Percentiles rank a stretch among this genome's conserved stretches.
Conservation (phyloP, 306 rosid genomes). For the Prunus persica region DNA sequence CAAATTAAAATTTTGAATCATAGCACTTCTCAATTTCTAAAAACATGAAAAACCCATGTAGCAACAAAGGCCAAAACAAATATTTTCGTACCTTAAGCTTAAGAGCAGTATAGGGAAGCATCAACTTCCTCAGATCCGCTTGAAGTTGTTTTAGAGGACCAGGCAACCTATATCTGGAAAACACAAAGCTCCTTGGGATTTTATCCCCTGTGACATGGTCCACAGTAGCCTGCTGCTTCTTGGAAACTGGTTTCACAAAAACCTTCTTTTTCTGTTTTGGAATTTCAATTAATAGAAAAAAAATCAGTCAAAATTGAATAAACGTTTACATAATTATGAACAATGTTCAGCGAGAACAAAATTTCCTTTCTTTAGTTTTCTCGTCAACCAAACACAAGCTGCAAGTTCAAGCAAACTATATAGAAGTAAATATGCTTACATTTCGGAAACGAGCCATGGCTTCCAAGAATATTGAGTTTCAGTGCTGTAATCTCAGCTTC, state of each 20-base stretch:
- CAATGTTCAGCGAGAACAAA: background rate
- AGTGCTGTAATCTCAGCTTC: background rate
- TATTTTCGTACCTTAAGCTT: slow-evolving; percentile 51
- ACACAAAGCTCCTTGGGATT: slow-evolving; percentile 86
- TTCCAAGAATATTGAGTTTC: slow-evolving; percentile 4
- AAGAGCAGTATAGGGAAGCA: slow-evolving; percentile 89
- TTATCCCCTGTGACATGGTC: slow-evolving; percentile 92
- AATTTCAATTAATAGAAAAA: slow-evolving; percentile 5
- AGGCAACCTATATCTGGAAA: slow-evolving; percentile 78
- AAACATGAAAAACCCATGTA: background rate
- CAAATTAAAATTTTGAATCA: background rate
- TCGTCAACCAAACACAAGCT: slow-evolving; percentile 15
- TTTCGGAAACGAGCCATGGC: slow-evolving; percentile 47
- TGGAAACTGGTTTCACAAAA: slow-evolving; percentile 52
- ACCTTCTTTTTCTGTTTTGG: slow-evolving; percentile 30
- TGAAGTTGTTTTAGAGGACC: slow-evolving; percentile 81
- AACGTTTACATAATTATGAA: background rate
- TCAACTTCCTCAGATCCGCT: slow-evolving; percentile 81
- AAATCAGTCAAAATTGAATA: background rate
- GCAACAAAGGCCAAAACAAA: background rate
- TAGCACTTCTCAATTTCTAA: too few species aligned
- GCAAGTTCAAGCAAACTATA: background rate
- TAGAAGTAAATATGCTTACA: slow-evolving; percentile 21
- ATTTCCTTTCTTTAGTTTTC: background rate
- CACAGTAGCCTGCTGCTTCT: slow-evolving; percentile 56